Conservation (phyloP, 768 basidiomycete species). For the Rhizopogon sp. region DNA sequence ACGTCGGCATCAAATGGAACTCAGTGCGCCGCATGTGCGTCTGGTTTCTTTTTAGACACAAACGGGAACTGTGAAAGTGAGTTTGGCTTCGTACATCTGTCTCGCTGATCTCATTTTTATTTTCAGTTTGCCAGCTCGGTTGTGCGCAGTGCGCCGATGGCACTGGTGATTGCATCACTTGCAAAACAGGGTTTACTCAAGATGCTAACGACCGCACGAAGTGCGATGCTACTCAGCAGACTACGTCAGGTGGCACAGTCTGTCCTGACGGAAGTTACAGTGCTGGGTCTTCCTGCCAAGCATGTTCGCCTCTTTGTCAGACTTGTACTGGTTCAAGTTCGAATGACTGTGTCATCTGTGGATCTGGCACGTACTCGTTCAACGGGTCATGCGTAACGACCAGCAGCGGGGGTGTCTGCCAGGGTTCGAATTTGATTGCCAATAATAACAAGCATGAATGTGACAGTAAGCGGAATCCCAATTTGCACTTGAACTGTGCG, state of each 20-base stretch:
- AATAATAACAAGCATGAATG: conserved; percentile 83
- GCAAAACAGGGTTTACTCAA: conserved; percentile 66
- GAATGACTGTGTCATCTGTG: conserved; percentile 69
- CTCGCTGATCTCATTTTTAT: not conserved
- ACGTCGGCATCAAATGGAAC: conserved; percentile 66
- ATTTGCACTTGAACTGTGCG: not conserved
- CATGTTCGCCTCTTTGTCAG: conserved; percentile 62
- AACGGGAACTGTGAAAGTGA: conserved; percentile 71
- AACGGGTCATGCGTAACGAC: conserved; percentile 69
- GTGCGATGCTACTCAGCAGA: conserved; percentile 51
- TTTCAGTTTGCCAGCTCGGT: conserved; percentile 63
- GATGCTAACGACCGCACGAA: conserved; percentile 60
- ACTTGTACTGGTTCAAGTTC: conserved; percentile 68
- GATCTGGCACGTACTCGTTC: conserved; percentile 52
- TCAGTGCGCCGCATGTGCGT: conserved; percentile 66
- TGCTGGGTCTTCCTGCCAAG: conserved; percentile 45
- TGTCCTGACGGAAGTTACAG: conserved; percentile 70
- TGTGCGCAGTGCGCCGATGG: conserved; percentile 66
- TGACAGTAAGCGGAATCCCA: conserved; percentile 53
- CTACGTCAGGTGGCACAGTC: conserved; percentile 43
- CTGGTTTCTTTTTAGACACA: conserved; percentile 69
- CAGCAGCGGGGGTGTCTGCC: conserved; percentile 67
- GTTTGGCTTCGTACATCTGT: conserved; percentile 12
- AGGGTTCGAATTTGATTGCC: conserved; percentile 63
- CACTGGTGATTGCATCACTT: conserved; percentile 67